Percentiles rank a stretch among this genome's conserved stretches.
Conservation (phyloP, 345 rosid genomes). For the Psidium guajava region DNA sequence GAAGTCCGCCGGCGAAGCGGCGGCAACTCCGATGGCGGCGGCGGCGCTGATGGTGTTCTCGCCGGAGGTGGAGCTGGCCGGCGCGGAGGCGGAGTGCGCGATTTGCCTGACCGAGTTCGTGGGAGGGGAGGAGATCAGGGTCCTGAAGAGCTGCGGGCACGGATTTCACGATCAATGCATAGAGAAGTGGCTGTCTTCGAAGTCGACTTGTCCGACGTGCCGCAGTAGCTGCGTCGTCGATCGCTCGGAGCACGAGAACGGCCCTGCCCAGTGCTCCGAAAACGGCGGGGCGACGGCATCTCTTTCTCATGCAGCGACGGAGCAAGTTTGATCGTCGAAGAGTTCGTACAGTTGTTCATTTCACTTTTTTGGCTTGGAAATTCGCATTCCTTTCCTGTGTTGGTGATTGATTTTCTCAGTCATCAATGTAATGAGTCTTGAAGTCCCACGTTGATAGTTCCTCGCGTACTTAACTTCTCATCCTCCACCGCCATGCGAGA, state of each 20-base stretch:
- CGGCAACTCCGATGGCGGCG: constrained; percentile 2
- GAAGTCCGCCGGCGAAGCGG: constrained; percentile 15
- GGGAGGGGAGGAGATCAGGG: constrained; percentile 50
- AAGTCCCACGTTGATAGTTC: neutral
- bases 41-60: constrained; percentile 31
- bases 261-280: neutral
- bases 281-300: neutral
- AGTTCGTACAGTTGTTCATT: neutral
- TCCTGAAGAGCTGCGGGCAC: constrained; percentile 52
- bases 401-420: neutral
- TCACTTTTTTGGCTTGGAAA: neutral
- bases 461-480: neutral
- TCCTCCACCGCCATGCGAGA: neutral
- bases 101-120: constrained; percentile 67
- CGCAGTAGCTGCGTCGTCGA: constrained; percentile 32
- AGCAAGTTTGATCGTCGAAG: neutral
- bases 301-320: neutral
- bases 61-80: constrained; percentile 37
- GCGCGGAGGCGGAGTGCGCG: constrained; percentile 52
- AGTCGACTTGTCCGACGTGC: constrained; percentile 73
- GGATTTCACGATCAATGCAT: constrained; percentile 73
- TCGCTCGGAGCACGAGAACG: neutral
- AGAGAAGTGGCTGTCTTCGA: constrained; percentile 49
- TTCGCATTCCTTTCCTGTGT: neutral
- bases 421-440: neutral